phyloP scores from a whole-genome alignment of 257 asterid species.

The Fraxinus excelsior region DNA sequence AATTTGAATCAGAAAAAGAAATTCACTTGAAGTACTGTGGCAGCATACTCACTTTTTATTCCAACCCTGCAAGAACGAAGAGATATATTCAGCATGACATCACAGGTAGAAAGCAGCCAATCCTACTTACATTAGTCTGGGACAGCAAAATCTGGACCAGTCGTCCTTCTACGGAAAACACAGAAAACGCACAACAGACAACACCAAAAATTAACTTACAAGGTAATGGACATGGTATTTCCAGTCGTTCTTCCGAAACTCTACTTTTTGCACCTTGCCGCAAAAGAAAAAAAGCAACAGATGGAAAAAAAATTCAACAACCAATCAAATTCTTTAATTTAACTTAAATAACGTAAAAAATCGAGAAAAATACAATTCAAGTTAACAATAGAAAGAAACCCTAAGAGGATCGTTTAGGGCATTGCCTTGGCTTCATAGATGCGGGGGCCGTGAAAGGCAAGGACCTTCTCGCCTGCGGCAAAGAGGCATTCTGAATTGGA shows the following conservation, averaged over 20 bases:
- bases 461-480: constrained; percentile 87
- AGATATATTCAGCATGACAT: constrained; percentile 24
- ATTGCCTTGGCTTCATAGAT: constrained; percentile 72
- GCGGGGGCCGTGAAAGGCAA: constrained; percentile 88
- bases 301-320: not conserved
- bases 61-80: constrained; percentile 77
- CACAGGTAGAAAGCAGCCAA: not conserved
- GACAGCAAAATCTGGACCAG: not conserved
- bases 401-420: constrained; percentile 13
- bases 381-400: constrained; percentile 25
- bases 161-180: not conserved
- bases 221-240: constrained; percentile 93
- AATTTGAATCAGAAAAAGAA: constrained; percentile 11
- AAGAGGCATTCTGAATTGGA: constrained; percentile 53
- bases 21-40: constrained; percentile 10
- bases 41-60: constrained; percentile 82
- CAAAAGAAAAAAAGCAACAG: constrained; percentile 20
- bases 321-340: not conserved
- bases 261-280: constrained; percentile 85
- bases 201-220: constrained; percentile 46
- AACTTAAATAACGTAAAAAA: not conserved
- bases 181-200: constrained; percentile 13
- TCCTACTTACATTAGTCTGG: constrained; percentile 9
- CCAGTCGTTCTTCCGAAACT: constrained; percentile 84
- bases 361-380: not conserved